Conservation (phyloP, 768 basidiomycete genomes). For the Podaxis mareebaensis region DNA sequence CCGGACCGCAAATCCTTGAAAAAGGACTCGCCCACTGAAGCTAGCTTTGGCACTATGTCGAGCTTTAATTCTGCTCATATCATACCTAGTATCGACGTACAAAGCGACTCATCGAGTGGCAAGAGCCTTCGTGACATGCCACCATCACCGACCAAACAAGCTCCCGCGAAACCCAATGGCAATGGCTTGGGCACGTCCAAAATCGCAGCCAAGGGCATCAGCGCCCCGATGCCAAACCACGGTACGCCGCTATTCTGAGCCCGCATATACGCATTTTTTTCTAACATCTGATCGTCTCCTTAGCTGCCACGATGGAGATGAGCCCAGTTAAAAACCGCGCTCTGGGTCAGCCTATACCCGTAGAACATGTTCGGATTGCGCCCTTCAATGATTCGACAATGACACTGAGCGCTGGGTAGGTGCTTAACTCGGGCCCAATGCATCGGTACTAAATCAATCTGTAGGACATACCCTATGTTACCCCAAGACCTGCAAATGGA, state of each 20-base stretch:
- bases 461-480: slow-evolving; percentile 73
- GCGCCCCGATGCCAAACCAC: slow-evolving; percentile 68
- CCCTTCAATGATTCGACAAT: slow-evolving; percentile 31
- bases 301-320: slow-evolving; percentile 72
- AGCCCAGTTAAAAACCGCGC: slow-evolving; percentile 72
- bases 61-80: slow-evolving; percentile 18
- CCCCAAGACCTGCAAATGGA: slow-evolving; percentile 81
- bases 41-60: slow-evolving; percentile 11
- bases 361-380: slow-evolving; percentile 29
- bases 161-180: slow-evolving; percentile 38
- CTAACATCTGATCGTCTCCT: slow-evolving; percentile 13
- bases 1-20: background rate
- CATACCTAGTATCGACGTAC: slow-evolving; percentile 24
- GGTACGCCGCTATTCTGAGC: slow-evolving; percentile 41
- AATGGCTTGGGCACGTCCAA: slow-evolving; percentile 28
- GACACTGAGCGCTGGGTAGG: slow-evolving; percentile 69
- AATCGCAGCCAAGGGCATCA: slow-evolving; percentile 66
- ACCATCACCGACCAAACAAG: slow-evolving; percentile 46
- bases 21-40: slow-evolving; percentile 5
- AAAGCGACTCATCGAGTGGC: slow-evolving; percentile 29
- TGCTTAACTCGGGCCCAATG: slow-evolving; percentile 16
- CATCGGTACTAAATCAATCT: slow-evolving; percentile 14
- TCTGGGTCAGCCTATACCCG: slow-evolving; percentile 61
- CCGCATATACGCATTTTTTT: background rate
- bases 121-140: slow-evolving; percentile 29